A percentile compares a stretch with the other conserved stretches of the same genome.
Evolutionary conservation across 2,329 filamentous ascomycete species (phyloP).

Genomic region (Diaporthe sp.): DNA sequence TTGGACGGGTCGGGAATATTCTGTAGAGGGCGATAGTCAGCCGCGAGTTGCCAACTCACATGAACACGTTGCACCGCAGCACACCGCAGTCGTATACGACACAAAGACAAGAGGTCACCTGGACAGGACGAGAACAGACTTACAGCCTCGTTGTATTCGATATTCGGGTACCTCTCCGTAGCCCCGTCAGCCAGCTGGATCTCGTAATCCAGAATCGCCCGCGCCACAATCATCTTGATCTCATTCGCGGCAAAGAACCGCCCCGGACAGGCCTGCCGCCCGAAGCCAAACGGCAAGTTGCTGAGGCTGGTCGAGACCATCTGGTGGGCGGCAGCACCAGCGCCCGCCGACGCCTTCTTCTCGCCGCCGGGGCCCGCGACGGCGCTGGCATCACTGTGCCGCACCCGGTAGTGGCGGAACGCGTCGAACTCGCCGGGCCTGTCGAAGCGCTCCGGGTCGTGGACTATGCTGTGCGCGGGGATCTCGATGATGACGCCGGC

Average conservation of each 20-base stretch:
- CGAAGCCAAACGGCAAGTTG: slow-evolving; percentile 55
- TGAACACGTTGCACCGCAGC: neutral
- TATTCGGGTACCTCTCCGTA: slow-evolving; percentile 46
- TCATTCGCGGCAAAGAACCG: slow-evolving; percentile 55
- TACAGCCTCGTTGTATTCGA: slow-evolving; percentile 41
- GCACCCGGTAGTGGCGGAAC: slow-evolving; percentile 54
- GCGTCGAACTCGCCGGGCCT: slow-evolving; percentile 55
- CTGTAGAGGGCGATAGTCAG: slow-evolving; percentile 35
- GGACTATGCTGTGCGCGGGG: slow-evolving; percentile 53
- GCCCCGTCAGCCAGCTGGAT: slow-evolving; percentile 45
- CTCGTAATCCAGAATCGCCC: slow-evolving; percentile 49
- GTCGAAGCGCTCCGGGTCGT: slow-evolving; percentile 54
- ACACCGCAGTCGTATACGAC: neutral
- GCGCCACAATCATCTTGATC: slow-evolving; percentile 54
- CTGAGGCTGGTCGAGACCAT: slow-evolving; percentile 54
- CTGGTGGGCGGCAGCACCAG: slow-evolving; percentile 50
- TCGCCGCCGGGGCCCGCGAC: slow-evolving; percentile 44
- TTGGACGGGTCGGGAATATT: slow-evolving; percentile 45
- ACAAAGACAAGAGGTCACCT: neutral
- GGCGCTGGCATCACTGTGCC: slow-evolving; percentile 42
- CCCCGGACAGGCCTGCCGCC: slow-evolving; percentile 56
- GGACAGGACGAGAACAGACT: neutral
- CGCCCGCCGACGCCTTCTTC: slow-evolving; percentile 46
- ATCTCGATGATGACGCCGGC: slow-evolving; percentile 59
- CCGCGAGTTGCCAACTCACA: neutral